Evolutionary conservation across 345 rosid genomes (phyloP), one percentile per base, ranked within the genome.

Genomic region (Carallia pectinifolia): DNA sequence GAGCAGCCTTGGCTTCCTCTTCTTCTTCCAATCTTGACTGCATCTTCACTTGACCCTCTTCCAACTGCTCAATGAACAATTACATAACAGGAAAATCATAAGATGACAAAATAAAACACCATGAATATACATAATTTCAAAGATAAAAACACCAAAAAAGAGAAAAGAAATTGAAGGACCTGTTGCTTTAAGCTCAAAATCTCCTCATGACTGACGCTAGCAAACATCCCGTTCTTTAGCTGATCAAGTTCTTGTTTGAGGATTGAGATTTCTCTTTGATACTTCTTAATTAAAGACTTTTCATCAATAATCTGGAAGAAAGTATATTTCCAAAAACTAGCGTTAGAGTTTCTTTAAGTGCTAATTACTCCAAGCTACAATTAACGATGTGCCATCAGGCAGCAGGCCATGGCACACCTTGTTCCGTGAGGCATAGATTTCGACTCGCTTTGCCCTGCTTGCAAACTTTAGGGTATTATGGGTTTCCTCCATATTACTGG

Each of bases 21-120:
- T 96, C 99, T 78, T 96, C 99, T 85, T 96, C 98, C 81, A 96
- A 80, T 80, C 99, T 89, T 55, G 99, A 89, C 68, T 90, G 99
- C 99, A 96, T 90, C 88, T 92, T 96, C 76, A 92, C 96, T 83
- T 96, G 99, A 76, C 98, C 99, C 81, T 90, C 99, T 82, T 96
- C 98, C 82, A 96, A 76, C 99, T 96, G 73, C 75, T 64, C 52
- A 62, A 62, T 18, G 39, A 67, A 39, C 67, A 67, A 23, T 34
- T 30, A 36, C 19, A 40, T 27, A 10, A 55, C 33, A 19, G 27
- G 31, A 56, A 55, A 56, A 12, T 4, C 60, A 56, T 27, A 29
- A 23, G 3, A 55, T 4, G 1, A 56, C 16, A 65, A 48, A 71
- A 47, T 9, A 50, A n/a, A 55, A 44, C 36, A 23, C 12, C 7